A percentile compares a stretch with the other conserved stretches of the same genome.
These are phyloP conservation scores for Linum tenue DNA, from an alignment of 345 rosid genomes.

Conservation along the genomic window DNA sequence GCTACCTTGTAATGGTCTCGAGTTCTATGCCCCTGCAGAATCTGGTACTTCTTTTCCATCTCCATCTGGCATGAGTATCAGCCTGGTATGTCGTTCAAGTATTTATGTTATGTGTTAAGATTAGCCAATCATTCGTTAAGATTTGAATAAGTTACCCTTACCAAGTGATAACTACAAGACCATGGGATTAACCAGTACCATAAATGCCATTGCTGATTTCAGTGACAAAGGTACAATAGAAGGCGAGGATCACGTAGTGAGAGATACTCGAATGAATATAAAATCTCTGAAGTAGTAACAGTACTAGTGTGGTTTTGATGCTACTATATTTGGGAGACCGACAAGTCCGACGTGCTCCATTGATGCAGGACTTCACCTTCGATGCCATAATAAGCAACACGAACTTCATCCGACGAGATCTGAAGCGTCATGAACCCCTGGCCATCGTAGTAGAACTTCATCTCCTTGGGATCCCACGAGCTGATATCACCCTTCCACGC, in stretches of 20 bases:
- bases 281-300: neutral
- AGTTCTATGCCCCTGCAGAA: too few relatives aligned
- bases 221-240: neutral
- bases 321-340: neutral
- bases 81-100: too few relatives aligned
- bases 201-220: too few relatives aligned
- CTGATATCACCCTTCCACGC: neutral
- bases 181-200: neutral
- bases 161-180: too few relatives aligned
- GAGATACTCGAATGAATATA: neutral
- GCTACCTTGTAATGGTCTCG: neutral
- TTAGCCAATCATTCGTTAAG: too few relatives aligned
- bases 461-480: neutral
- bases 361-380: neutral
- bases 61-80: too few relatives aligned
- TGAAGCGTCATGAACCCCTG: neutral
- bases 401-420: neutral
- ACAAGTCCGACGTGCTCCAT: neutral
- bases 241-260: neutral
- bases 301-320: neutral
- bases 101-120: too few relatives aligned
- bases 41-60: neutral
- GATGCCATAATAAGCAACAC: neutral
- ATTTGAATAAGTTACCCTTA: neutral
- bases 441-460: constrained; percentile 5